These are phyloP conservation scores for Dothistroma septosporum DNA, from an alignment of 2,329 filamentous ascomycete genomes.

Conservation along the genomic window DNA sequence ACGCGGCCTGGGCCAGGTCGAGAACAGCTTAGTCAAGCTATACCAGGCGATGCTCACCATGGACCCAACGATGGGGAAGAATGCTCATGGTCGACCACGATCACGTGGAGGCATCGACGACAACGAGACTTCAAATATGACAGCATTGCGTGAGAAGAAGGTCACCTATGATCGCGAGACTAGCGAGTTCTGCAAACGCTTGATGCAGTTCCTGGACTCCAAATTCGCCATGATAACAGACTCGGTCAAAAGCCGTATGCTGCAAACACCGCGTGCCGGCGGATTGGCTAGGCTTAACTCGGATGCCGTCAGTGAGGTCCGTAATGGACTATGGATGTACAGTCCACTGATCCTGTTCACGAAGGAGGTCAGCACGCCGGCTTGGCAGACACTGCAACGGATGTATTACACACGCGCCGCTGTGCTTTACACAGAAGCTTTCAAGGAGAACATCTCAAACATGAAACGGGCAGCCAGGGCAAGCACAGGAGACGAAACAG, in stretches of 20 bases:
- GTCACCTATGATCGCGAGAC: constrained; percentile 79
- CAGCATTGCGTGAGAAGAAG: constrained; percentile 89
- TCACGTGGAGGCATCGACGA: constrained; percentile 56
- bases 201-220: constrained; percentile 76
- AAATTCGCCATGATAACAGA: constrained; percentile 72
- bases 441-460: constrained; percentile 68
- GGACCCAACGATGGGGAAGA: constrained; percentile 68
- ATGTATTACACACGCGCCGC: constrained; percentile 75
- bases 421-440: constrained; percentile 75
- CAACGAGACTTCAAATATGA: constrained; percentile 77
- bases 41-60: constrained; percentile 94
- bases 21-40: constrained; percentile 70
- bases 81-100: constrained; percentile 43
- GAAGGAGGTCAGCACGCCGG: constrained; percentile 73
- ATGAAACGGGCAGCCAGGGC: constrained; percentile 55
- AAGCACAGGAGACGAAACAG: constrained; percentile 32
- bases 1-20: constrained; percentile 70
- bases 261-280: constrained; percentile 34
- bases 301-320: constrained; percentile 64
- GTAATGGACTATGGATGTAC: constrained; percentile 79
- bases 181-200: constrained; percentile 68
- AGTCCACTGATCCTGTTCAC: constrained; percentile 83
- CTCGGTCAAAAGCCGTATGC: constrained; percentile 44
- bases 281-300: constrained; percentile 57
- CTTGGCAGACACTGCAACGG: constrained; percentile 76